phyloP scores from a whole-genome alignment of 371 early-diverging fungal genomes.

The Catenaria anguillulae region DNA sequence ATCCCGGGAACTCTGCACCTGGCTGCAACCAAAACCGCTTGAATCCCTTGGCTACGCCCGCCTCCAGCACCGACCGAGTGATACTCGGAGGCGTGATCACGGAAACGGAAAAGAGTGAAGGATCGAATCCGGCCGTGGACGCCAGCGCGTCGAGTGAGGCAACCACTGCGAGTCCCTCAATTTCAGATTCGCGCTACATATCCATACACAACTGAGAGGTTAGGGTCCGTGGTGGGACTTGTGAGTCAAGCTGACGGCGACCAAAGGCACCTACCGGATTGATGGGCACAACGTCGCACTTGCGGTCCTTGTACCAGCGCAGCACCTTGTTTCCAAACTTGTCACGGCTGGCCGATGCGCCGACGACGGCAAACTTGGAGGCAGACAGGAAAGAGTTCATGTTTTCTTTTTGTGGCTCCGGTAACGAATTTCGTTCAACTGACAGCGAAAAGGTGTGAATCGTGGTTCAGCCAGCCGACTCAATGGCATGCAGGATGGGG shows the following conservation, averaged over 20 bases:
- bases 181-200: too few relatives aligned
- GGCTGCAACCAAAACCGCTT: neutral
- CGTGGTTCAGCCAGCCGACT: too few relatives aligned
- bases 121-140: neutral
- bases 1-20: slow-evolving; percentile 1
- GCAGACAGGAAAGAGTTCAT: slow-evolving; percentile 18
- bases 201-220: too few relatives aligned
- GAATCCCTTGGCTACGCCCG: neutral
- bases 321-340: slow-evolving; percentile 72
- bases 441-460: too few relatives aligned
- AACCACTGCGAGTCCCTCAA: neutral
- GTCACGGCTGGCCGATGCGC: slow-evolving; percentile 45
- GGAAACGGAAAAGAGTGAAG: neutral
- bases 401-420: too few relatives aligned
- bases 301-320: slow-evolving; percentile 32
- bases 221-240: too few relatives aligned
- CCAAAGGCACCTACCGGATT: slow-evolving; percentile 1
- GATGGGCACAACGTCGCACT: neutral
- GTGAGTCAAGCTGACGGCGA: too few relatives aligned
- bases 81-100: neutral
- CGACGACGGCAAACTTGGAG: slow-evolving; percentile 52
- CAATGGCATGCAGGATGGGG: too few relatives aligned
- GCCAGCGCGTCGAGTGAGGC: neutral
- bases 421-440: too few relatives aligned
- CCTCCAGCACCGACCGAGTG: neutral